Evolutionary conservation across 495 filamentous ascomycete genomes (phyloP), one percentile per base, ranked within the genome.

Genomic region (Rostrohypoxylon terebratum): DNA sequence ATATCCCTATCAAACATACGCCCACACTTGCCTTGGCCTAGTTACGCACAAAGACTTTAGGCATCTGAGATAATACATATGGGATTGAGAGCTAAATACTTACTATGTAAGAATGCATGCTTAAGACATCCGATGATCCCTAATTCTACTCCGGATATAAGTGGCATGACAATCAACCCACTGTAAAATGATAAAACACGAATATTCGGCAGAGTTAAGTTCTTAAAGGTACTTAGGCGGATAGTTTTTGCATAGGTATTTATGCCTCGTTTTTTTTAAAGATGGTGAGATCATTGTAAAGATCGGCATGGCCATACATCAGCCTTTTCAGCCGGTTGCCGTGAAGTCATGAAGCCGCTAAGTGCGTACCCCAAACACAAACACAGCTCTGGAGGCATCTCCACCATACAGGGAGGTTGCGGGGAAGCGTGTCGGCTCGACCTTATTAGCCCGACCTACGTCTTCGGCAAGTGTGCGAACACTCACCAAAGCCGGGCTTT

Each of bases 341-440:
- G 45, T 38, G 14, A 57, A 21, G 21, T 45, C 14, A 9, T 13
- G 36, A 47, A 58, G 3, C 10, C 11, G 34, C 16, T 5, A 28
- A 5, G 14, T 11, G 8, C 16, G 1, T 63, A 63, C 36, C 59
- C 54, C 45, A 55, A 50, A 48, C 36, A 60, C 45, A 55, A 50
- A 48, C 36, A 60, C 47, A 66, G 28, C 28, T 28, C 6, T 28
- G 38, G 38, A 9, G 28, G 40, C 50, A 53, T 64, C 66, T 59
- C 66, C 10, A 47, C 47, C 59, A 58, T 63, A 42, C 51, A 58
- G 50, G 66, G 66, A 69, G 62, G 53, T 62, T 70, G 71, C 71
- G 71, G 71, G 71, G 71, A 69, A 74, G 33, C 28, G 42, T 20
- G 50, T 74, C 71, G 71, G 71, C 66, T 66, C 62, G 62, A 58